Evolutionary conservation across 2,329 filamentous ascomycete species (phyloP), one percentile per base, ranked within the genome.

Genomic region (Seiridium cupressi): DNA sequence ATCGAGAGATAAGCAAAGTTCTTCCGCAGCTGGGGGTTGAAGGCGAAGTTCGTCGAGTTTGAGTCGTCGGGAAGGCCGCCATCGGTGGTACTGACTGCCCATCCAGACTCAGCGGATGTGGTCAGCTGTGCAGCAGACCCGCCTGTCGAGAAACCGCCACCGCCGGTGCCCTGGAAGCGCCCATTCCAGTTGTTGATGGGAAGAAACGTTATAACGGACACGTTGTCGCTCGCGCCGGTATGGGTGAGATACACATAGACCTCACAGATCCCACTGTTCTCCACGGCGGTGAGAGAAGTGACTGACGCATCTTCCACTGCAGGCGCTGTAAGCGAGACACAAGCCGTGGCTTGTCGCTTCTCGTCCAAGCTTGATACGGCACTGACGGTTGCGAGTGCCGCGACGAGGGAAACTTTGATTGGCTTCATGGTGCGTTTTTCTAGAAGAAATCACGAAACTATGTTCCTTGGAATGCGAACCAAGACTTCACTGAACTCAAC

Each of bases 161-260:
- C 73, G 1, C 73, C 72, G n/a, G 71, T 55, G 9, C 64, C 70
- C 35, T 71, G 64, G 3, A 73, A 62, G 6, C 72, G 65, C 0
- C 63, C 65, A 51, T 74, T 75, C 70, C 72, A 75, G 38, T 54
- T 54, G 9, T 13, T n/a, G 6, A 51, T 49, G 5, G 57, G 57
- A 11, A 59, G 38, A 4, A 38, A 59, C 1, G 48, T 54, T 35
- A 44, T 44, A 26, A 59, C 44, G n/a, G 36, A 44, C 9, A 59
- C 47, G 40, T 53, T 53, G n/a, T 59, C 57, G 36, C 26, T 47
- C 13, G 47, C 6, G 9, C 31, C 40, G 31, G 10, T 18, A 18
- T 59, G 48, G 7, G 57, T 59, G 2, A 59, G 51, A 8, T 56
- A 55, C 10, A 56, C 40, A n/a, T 42, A 49, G 4, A 59, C 57